Conservation (phyloP, 2,329 filamentous ascomycete species). For the Thielaviopsis punctulata region DNA sequence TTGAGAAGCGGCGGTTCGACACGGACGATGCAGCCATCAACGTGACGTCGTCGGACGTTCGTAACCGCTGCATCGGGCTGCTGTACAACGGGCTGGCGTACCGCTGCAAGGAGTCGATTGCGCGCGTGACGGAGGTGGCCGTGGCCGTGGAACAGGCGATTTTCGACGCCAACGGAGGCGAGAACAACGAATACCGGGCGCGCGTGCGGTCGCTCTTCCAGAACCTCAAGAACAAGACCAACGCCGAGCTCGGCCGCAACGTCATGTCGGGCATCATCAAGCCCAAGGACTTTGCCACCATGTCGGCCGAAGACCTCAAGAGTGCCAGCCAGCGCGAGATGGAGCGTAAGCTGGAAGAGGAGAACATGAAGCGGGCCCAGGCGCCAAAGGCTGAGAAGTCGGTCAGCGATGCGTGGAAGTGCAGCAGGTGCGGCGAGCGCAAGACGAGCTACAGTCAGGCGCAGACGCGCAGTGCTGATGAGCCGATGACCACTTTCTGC, state of each 20-base stretch:
- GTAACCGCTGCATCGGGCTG: slow-evolving; percentile 76
- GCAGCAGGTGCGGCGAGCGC: slow-evolving; percentile 81
- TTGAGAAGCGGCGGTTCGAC: slow-evolving; percentile 66
- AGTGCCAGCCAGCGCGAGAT: slow-evolving; percentile 62
- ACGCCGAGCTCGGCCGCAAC: slow-evolving; percentile 55
- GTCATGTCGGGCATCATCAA: slow-evolving; percentile 61
- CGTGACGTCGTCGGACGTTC: slow-evolving; percentile 53
- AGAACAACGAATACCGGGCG: slow-evolving; percentile 56
- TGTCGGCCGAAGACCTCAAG: slow-evolving; percentile 84
- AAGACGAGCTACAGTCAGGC: slow-evolving; percentile 94
- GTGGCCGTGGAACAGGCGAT: slow-evolving; percentile 74
- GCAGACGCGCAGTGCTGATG: slow-evolving; percentile 88
- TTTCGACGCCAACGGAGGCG: slow-evolving; percentile 50
- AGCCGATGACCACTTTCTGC: slow-evolving; percentile 71
- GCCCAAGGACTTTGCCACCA: slow-evolving; percentile 59
- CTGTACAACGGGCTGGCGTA: slow-evolving; percentile 80
- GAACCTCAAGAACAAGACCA: slow-evolving; percentile 87
- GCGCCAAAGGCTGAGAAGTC: slow-evolving; percentile 82
- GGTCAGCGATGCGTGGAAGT: slow-evolving; percentile 74
- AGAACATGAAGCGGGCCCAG: slow-evolving; percentile 97
- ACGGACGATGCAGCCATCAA: slow-evolving; percentile 65
- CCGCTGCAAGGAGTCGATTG: slow-evolving; percentile 52
- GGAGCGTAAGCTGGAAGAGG: slow-evolving; percentile 61
- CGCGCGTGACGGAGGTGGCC: slow-evolving; percentile 53
- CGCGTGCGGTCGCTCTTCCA: slow-evolving; percentile 88